A percentile compares a stretch with the other conserved stretches of the same genome.
phyloP scores from a whole-genome alignment of 208 protist genomes.

The Leishmania tropica region DNA sequence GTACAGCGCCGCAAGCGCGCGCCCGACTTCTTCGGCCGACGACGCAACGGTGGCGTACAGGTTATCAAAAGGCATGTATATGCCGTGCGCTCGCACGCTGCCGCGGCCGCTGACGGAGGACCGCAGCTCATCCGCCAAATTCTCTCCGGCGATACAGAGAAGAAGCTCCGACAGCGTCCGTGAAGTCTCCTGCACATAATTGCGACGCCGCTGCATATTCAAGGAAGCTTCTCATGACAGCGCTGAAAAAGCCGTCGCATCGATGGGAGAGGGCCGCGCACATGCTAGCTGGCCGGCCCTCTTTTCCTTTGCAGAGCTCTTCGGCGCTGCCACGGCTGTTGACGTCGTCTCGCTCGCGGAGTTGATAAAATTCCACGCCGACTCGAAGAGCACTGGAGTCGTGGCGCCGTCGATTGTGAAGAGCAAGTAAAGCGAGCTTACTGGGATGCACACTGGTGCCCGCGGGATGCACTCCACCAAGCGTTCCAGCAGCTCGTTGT shows the following conservation, averaged over 20 bases:
- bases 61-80: slow-evolving; percentile 39
- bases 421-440: background rate
- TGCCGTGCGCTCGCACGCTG: slow-evolving; percentile 23
- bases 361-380: background rate
- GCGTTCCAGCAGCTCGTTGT: background rate
- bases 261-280: background rate
- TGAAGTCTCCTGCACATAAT: background rate
- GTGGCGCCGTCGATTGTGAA: slow-evolving; percentile 1
- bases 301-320: background rate
- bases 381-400: background rate
- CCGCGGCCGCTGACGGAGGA: background rate
- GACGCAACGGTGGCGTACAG: slow-evolving; percentile 31
- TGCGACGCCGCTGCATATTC: background rate
- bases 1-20: slow-evolving; percentile 19
- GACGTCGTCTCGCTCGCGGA: background rate
- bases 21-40: slow-evolving; percentile 31
- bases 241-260: background rate
- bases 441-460: slow-evolving; percentile 7
- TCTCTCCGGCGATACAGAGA: background rate
- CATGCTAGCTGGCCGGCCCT: background rate
- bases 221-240: background rate
- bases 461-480: slow-evolving; percentile 15
- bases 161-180: background rate
- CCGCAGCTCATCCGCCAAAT: background rate
- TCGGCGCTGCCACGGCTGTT: background rate